phyloP scores from a whole-genome alignment of 1,284 basidiomycete genomes.

The Leucocoprinus gongylophorus region DNA sequence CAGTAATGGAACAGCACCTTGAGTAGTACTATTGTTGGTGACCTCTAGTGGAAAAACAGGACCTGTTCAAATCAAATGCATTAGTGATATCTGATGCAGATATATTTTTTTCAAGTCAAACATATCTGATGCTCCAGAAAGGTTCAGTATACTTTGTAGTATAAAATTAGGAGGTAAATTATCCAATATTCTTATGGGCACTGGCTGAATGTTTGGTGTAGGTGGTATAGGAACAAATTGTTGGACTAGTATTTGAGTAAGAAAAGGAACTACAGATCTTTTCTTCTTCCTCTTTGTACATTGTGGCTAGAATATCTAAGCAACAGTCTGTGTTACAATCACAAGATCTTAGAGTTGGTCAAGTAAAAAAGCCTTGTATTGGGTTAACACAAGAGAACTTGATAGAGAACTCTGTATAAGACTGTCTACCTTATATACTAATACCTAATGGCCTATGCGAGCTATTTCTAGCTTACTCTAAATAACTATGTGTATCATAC shows the following conservation, averaged over 20 bases:
- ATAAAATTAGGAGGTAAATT: conserved; percentile 8
- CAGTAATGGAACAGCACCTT: conserved; percentile 11
- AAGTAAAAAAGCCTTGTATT: no score
- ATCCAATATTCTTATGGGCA: conserved; percentile 5
- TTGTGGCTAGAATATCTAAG: no score
- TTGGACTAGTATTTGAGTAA: conserved; percentile 5
- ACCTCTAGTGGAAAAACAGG: conserved; percentile 16
- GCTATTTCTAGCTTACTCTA: no score
- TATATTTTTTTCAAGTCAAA: neutral
- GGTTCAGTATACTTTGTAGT: conserved; percentile 6
- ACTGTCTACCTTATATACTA: no score
- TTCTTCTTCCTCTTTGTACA: conserved; percentile 7
- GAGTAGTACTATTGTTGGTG: conserved; percentile 5
- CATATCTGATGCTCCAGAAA: neutral
- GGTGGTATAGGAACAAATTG: neutral
- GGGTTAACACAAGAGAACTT: no score
- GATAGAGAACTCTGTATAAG: no score
- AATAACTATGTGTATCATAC: no score
- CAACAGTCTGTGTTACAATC: no score
- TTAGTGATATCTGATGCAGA: neutral
- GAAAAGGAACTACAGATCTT: neutral
- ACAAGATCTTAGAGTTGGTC: no score
- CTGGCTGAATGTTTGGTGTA: conserved; percentile 4
- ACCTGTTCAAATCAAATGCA: conserved; percentile 9
- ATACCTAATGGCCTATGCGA: no score